phyloP scores from a whole-genome alignment of 805 yeast genomes.

The Kuraishia piskuri region DNA sequence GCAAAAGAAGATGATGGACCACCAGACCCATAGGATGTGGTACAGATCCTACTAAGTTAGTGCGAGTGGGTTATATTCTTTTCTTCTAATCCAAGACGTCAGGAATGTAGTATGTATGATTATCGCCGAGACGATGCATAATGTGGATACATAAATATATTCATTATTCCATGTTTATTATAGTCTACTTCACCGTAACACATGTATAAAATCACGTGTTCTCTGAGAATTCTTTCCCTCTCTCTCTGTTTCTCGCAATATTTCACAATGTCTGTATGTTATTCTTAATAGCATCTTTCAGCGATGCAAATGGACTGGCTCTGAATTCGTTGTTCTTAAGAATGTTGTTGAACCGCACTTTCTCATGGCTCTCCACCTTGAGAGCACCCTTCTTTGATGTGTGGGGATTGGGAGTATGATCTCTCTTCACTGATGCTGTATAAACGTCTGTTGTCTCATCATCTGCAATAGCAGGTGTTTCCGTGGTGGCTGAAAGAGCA shows the following conservation, averaged over 20 bases:
- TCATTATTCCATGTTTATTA: not conserved
- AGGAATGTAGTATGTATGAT: not conserved
- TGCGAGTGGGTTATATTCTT: not conserved
- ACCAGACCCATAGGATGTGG: conserved; percentile 79
- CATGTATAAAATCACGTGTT: not conserved
- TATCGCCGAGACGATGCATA: not conserved
- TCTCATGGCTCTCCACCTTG: conserved; percentile 48
- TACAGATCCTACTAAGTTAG: conserved; percentile 41
- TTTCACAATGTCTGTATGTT: conserved; percentile 9
- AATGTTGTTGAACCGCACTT: conserved; percentile 47
- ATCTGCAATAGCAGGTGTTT: conserved; percentile 5
- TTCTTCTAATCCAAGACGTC: not conserved
- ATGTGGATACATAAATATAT: not conserved
- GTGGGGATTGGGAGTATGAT: conserved; percentile 26
- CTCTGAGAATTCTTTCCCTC: not conserved
- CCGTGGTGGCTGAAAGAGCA: conserved; percentile 35
- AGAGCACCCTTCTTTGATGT: conserved; percentile 33
- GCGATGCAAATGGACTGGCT: conserved; percentile 54
- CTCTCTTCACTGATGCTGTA: conserved; percentile 8
- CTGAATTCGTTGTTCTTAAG: conserved; percentile 47
- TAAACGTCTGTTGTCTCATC: conserved; percentile 7
- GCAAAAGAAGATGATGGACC: conserved; percentile 83
- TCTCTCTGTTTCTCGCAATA: not conserved
- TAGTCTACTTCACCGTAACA: not conserved
- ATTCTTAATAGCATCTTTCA: conserved; percentile 46